Percentiles rank a stretch among this genome's conserved stretches.
These are phyloP conservation scores for Coelastrella sp. DNA, from an alignment of 139 green algal species.

Conservation along the genomic window DNA sequence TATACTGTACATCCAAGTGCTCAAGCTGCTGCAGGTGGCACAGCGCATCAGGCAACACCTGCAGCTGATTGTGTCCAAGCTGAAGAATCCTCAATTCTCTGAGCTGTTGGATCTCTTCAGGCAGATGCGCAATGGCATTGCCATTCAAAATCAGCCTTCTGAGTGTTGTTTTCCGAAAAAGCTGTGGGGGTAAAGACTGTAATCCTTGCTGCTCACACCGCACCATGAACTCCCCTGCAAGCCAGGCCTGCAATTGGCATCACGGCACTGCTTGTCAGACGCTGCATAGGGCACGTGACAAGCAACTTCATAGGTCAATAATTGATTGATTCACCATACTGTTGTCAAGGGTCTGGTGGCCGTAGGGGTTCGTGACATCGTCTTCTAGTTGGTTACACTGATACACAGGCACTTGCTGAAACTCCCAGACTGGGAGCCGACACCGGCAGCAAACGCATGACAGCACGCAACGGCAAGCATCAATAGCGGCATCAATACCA, in stretches of 20 bases:
- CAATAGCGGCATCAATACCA: no score
- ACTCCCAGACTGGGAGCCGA: no score
- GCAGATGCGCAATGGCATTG: slow-evolving; percentile 20
- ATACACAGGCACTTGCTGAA: no score
- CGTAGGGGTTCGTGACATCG: no score
- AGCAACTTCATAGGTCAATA: no score
- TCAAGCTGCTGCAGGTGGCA: slow-evolving; percentile 24
- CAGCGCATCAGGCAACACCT: slow-evolving; percentile 23
- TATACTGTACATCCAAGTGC: slow-evolving; percentile 37
- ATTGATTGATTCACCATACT: no score
- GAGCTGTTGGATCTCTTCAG: neutral
- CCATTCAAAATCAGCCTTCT: slow-evolving; percentile 24
- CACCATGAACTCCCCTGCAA: slow-evolving; percentile 37
- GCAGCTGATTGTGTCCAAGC: slow-evolving; percentile 37
- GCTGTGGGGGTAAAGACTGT: neutral
- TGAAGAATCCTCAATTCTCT: slow-evolving; percentile 22
- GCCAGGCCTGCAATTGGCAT: slow-evolving; percentile 28
- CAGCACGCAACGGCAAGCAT: no score
- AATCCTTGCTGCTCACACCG: slow-evolving; percentile 21
- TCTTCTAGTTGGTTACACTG: no score
- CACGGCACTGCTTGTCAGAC: neutral
- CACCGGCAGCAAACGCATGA: no score
- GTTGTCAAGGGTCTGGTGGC: neutral
- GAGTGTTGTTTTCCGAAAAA: slow-evolving; percentile 28
- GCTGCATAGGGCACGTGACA: no score